A percentile compares a stretch with the other conserved stretches of the same genome.
These are phyloP conservation scores for Leucogyrophana mollusca DNA, from an alignment of 768 basidiomycete species.

Conservation along the genomic window DNA sequence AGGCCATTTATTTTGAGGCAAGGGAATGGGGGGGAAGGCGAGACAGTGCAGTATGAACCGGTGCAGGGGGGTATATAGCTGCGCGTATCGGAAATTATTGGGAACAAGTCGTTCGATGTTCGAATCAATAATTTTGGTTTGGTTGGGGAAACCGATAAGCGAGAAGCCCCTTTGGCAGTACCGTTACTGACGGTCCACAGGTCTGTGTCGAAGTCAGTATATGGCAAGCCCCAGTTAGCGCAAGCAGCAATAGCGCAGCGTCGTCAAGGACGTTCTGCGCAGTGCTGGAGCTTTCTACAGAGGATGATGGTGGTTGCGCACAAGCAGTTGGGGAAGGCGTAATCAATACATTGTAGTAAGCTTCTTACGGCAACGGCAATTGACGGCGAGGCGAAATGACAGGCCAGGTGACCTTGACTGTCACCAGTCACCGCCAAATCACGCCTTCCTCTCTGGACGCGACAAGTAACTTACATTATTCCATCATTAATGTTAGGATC, in stretches of 20 bases:
- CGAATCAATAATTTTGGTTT: neutral
- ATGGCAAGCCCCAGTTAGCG: no score
- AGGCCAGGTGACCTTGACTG: no score
- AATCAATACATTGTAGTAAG: neutral
- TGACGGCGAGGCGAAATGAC: no score
- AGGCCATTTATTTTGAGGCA: conserved; percentile 14
- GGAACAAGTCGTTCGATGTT: conserved; percentile 7
- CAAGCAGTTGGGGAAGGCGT: conserved; percentile 1
- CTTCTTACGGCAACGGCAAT: no score
- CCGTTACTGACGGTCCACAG: no score
- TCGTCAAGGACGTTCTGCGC: no score
- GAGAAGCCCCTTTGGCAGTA: neutral
- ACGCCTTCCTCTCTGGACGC: no score
- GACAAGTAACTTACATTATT: no score
- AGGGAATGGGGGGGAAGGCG: neutral
- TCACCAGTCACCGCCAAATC: no score
- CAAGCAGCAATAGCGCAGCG: no score
- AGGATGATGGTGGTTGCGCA: neutral
- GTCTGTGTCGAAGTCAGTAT: no score
- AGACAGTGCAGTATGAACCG: neutral
- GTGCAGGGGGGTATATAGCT: conserved; percentile 17
- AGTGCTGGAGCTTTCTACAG: neutral
- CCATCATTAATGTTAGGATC: no score
- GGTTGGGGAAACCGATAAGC: conserved; percentile 7
- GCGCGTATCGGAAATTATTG: conserved; percentile 14